Percentiles rank a stretch among this genome's conserved stretches.
phyloP scores from a whole-genome alignment of 2,329 filamentous ascomycete species.

The Clonostachys rosea region DNA sequence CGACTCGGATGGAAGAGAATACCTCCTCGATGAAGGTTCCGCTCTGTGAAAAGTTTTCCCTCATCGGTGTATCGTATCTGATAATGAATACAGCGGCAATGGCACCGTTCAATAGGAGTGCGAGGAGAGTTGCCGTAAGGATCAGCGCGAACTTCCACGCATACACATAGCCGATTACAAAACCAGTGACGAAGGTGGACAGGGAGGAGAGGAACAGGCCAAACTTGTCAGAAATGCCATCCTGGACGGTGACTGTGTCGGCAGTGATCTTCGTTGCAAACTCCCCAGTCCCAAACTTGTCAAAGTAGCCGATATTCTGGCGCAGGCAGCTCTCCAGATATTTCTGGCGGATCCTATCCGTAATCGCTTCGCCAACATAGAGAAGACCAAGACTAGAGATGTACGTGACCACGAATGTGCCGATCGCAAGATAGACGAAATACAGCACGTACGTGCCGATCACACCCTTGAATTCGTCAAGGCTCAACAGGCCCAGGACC shows the following conservation, averaged over 20 bases:
- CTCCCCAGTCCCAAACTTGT: slow-evolving; percentile 88
- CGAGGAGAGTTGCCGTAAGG: slow-evolving; percentile 72
- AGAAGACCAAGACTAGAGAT: slow-evolving; percentile 85
- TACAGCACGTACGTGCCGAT: slow-evolving; percentile 68
- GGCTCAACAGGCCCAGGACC: slow-evolving; percentile 32
- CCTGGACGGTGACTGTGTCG: slow-evolving; percentile 89
- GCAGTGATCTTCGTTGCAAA: slow-evolving; percentile 92
- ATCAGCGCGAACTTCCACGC: slow-evolving; percentile 95
- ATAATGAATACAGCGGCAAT: slow-evolving; percentile 69
- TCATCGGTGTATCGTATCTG: slow-evolving; percentile 72
- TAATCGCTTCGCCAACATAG: slow-evolving; percentile 77
- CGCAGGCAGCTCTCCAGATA: slow-evolving; percentile 82
- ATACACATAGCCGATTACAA: slow-evolving; percentile 84
- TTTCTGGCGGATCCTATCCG: slow-evolving; percentile 71
- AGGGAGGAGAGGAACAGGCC: slow-evolving; percentile 70
- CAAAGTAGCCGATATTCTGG: slow-evolving; percentile 90
- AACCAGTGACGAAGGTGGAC: slow-evolving; percentile 81
- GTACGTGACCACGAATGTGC: slow-evolving; percentile 73
- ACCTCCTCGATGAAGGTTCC: slow-evolving; percentile 92
- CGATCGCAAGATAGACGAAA: slow-evolving; percentile 80
- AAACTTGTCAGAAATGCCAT: slow-evolving; percentile 89
- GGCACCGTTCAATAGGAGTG: slow-evolving; percentile 73
- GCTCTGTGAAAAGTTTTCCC: slow-evolving; percentile 77
- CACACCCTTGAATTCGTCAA: slow-evolving; percentile 52
- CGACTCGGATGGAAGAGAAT: slow-evolving; percentile 87